Evolutionary conservation across 306 rosid genomes (phyloP).

Genomic region (Casuarina glauca): DNA sequence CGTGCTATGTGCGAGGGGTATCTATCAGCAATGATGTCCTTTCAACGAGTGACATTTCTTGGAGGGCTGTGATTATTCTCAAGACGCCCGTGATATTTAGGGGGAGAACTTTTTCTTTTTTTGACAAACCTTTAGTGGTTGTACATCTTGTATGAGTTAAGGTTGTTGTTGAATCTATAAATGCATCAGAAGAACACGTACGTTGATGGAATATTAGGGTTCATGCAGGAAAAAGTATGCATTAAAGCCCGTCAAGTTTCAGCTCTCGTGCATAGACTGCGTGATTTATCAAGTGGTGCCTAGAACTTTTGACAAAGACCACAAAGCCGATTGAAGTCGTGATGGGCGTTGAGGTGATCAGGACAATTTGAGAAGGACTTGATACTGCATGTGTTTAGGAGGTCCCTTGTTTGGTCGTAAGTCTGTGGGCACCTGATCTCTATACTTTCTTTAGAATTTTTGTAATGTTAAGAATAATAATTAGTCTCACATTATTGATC

Average conservation of each 20-base stretch:
- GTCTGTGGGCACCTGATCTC: no score
- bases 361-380: no score
- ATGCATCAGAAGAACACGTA: constrained; percentile 20
- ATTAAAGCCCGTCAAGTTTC: neutral
- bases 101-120: neutral
- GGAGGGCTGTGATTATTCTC: constrained; percentile 40
- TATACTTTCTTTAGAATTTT: no score
- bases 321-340: neutral
- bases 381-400: no score
- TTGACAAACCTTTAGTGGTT: constrained; percentile 33
- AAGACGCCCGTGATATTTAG: constrained; percentile 36
- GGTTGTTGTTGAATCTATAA: neutral
- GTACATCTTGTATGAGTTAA: constrained; percentile 9
- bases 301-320: neutral
- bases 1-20: neutral
- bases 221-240: neutral
- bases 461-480: no score
- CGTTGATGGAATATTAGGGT: neutral
- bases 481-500: no score
- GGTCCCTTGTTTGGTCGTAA: no score
- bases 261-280: neutral
- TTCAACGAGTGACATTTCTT: constrained; percentile 18
- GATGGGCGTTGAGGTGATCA: neutral
- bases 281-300: neutral
- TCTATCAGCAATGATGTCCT: neutral